These are phyloP conservation scores for Skeletonema menzelii DNA, from an alignment of 108 stramenopile species.

Conservation along the genomic window DNA sequence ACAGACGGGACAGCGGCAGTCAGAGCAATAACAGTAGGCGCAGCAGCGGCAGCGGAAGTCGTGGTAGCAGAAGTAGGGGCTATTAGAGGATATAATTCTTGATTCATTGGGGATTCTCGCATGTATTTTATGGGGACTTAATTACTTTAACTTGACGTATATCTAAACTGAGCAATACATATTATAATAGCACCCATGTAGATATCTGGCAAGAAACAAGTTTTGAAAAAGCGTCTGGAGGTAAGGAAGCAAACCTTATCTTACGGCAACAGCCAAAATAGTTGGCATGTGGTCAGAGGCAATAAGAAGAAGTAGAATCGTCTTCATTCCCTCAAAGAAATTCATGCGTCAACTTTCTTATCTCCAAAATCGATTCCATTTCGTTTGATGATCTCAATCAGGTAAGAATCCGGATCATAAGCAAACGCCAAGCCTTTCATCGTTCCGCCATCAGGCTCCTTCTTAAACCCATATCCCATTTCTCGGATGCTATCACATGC, in stretches of 20 bases:
- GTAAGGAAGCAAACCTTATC: neutral
- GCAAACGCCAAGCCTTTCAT: conserved; percentile 93
- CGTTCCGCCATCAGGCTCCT: conserved; percentile 81
- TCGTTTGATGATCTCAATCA: conserved; percentile 81
- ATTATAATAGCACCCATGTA: no score
- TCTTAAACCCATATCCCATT: conserved; percentile 79
- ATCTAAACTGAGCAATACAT: neutral
- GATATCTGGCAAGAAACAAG: no score
- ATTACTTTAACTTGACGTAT: neutral
- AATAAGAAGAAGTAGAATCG: no score
- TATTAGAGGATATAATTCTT: neutral
- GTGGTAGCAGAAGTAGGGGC: neutral
- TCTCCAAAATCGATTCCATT: conserved; percentile 82
- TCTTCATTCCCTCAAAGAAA: no score
- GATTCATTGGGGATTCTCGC: neutral
- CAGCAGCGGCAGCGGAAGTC: neutral
- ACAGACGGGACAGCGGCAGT: neutral
- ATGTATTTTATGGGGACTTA: neutral
- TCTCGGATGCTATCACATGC: conserved; percentile 82
- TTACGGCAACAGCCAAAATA: no score
- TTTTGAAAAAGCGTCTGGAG: no score
- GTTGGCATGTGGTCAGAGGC: no score
- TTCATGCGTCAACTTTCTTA: conserved; percentile 30
- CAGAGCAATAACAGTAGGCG: neutral
- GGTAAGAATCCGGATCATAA: conserved; percentile 88